Evolutionary conservation across 176 grass and related monocot genomes (phyloP), one percentile per base, ranked within the genome.

Genomic region (Saccharum officinarum): DNA sequence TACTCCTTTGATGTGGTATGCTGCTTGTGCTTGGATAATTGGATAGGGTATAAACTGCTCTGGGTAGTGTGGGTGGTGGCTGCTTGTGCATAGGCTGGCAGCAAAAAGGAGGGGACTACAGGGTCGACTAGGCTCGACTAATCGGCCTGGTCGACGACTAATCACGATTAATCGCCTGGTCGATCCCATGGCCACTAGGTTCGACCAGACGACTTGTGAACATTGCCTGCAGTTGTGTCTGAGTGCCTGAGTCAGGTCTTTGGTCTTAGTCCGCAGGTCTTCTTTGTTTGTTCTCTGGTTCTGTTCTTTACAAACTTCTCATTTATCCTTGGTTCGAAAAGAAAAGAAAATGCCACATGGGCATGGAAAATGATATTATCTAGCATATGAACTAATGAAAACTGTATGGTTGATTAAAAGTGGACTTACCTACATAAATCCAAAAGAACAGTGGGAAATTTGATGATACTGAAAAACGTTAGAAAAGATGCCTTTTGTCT

Each of bases 371-470:
- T 73, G 10, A 75, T 62, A 47, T 41, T 30, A 25, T 15, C 49
- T 78, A 60, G 34, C 75, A 71, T 66, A 81, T 69, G 73, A 68
- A 47, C 28, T n/a, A 73, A 55, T 31, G 20, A 67, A 80, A 80
- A 30, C 10, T 88, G 1, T 36, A 44, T 68, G 15, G 83, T 67
- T 8, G 18, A 8, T 16, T 73, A 28, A 83, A 47, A 78, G 16
- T 88, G 14, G 15, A 68, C 36, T 46, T 38, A 6, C 13, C 47
- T 60, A 87, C 37, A 76, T 25, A 9, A 81, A 57, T 75, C 7
- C 59, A 54, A 23, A 75, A 75, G 72, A 49, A 18, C 44, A 49
- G 4, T 50, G 15, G 47, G 47, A 52, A 17, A 17, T 52, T 16
- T 52, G 47, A 52, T 14, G 13, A 47, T 47, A 81, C 62, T 65